Conservation (phyloP, 345 rosid genomes). For the Eutrema yunnanense region DNA sequence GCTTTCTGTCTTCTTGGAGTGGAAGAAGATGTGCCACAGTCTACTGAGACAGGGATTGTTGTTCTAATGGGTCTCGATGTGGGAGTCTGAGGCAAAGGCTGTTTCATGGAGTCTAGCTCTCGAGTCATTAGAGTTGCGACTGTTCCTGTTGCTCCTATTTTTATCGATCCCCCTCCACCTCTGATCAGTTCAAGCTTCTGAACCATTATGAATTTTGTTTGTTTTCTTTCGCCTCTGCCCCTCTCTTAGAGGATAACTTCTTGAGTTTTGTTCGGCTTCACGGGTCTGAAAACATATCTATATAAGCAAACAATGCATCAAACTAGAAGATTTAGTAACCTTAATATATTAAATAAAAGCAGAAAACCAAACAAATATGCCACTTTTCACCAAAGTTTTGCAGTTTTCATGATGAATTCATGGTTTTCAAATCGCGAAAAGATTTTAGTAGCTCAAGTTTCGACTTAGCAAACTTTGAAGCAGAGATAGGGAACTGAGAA, state of each 20-base stretch:
- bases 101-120: conserved; percentile 61
- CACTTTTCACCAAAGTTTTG: neutral
- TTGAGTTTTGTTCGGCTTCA: conserved; percentile 7
- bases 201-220: conserved; percentile 38
- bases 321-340: neutral
- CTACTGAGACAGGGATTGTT: conserved; percentile 44
- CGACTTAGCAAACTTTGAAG: neutral
- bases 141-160: conserved; percentile 81
- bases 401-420: neutral
- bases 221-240: conserved; percentile 13
- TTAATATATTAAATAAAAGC: neutral
- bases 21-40: conserved; percentile 39
- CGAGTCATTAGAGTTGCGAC: conserved; percentile 72
- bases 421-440: neutral
- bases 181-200: conserved; percentile 70
- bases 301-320: neutral
- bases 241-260: neutral
- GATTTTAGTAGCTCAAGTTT: neutral
- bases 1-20: conserved; percentile 50
- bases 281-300: neutral
- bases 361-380: neutral
- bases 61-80: conserved; percentile 36
- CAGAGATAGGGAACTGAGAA: neutral
- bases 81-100: conserved; percentile 42
- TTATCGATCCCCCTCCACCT: conserved; percentile 86